phyloP scores from a whole-genome alignment of 768 basidiomycete genomes.

The Panellus pusillus region DNA sequence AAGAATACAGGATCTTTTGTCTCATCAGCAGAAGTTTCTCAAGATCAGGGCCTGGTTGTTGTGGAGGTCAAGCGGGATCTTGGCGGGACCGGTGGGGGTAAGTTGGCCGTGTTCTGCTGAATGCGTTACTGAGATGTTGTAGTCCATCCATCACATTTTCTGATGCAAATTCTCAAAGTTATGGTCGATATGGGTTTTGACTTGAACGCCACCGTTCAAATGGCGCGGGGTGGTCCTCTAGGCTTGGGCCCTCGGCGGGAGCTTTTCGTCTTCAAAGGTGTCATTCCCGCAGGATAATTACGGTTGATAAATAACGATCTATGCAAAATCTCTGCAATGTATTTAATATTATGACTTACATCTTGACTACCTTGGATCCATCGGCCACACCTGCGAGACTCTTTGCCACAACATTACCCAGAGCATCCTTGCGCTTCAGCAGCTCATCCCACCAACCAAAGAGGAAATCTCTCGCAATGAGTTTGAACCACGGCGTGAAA shows the following conservation, averaged over 20 bases:
- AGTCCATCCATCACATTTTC: slow-evolving; percentile 54
- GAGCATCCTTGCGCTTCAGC: slow-evolving; percentile 51
- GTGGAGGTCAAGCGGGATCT: slow-evolving; percentile 48
- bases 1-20: slow-evolving; percentile 38
- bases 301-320: not conserved
- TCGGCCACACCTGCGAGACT: slow-evolving; percentile 66
- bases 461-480: slow-evolving; percentile 94
- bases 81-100: slow-evolving; percentile 29
- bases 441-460: slow-evolving; percentile 99
- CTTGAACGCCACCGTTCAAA: slow-evolving; percentile 66
- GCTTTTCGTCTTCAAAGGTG: slow-evolving; percentile 63
- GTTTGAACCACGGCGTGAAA: slow-evolving; percentile 99
- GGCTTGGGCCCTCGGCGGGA: slow-evolving; percentile 51
- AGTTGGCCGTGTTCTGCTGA: slow-evolving; percentile 26
- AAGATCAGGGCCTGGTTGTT: slow-evolving; percentile 50
- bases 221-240: slow-evolving; percentile 48
- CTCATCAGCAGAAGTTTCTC: slow-evolving; percentile 36
- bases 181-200: slow-evolving; percentile 57
- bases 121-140: slow-evolving; percentile 21
- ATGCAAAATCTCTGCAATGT: slow-evolving; percentile 14
- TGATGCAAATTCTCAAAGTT: slow-evolving; percentile 63
- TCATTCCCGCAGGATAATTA: slow-evolving; percentile 8
- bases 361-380: slow-evolving; percentile 71
- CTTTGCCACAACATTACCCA: slow-evolving; percentile 65
- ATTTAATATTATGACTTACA: slow-evolving; percentile 38